These are phyloP conservation scores for Graphilbum sp. DNA, from an alignment of 2,329 filamentous ascomycete species.

Conservation along the genomic window DNA sequence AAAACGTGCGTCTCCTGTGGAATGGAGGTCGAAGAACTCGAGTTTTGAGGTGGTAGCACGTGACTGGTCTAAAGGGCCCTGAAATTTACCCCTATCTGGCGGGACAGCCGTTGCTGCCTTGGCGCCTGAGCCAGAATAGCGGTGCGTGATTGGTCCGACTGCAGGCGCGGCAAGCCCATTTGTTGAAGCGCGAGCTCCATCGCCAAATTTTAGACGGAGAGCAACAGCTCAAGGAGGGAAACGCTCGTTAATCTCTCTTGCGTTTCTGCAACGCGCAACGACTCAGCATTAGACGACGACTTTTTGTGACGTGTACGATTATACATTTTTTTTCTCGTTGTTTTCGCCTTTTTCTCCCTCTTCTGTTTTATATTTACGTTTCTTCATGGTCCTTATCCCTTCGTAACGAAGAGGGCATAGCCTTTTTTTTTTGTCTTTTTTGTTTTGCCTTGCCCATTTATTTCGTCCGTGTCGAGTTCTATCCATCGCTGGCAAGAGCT, in stretches of 20 bases:
- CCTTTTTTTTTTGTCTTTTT: no score
- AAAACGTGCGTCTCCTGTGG: conserved; percentile 67
- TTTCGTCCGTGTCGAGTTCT: not conserved
- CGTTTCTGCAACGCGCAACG: not conserved
- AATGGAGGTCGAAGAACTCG: conserved; percentile 64
- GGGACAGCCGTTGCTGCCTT: conserved; percentile 25
- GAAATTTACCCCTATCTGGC: conserved; percentile 7
- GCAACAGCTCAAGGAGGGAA: not conserved
- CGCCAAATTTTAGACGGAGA: not conserved
- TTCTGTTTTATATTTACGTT: not conserved
- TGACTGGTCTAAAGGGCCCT: conserved; percentile 5
- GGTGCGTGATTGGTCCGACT: conserved; percentile 14
- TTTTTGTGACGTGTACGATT: not conserved
- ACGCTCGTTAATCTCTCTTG: not conserved
- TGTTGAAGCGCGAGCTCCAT: not conserved
- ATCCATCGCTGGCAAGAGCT: not conserved
- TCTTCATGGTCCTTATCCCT: no score
- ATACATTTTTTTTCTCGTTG: not conserved
- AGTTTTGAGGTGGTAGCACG: conserved; percentile 26
- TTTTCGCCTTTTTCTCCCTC: not conserved
- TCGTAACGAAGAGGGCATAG: no score
- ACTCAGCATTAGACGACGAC: not conserved
- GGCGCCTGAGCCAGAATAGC: conserved; percentile 14
- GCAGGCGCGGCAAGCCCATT: not conserved
- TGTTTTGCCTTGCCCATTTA: no score